Base-by-base conservation (phyloP, 2,329 filamentous ascomycete species). In the Zarea fungicola region DNA sequence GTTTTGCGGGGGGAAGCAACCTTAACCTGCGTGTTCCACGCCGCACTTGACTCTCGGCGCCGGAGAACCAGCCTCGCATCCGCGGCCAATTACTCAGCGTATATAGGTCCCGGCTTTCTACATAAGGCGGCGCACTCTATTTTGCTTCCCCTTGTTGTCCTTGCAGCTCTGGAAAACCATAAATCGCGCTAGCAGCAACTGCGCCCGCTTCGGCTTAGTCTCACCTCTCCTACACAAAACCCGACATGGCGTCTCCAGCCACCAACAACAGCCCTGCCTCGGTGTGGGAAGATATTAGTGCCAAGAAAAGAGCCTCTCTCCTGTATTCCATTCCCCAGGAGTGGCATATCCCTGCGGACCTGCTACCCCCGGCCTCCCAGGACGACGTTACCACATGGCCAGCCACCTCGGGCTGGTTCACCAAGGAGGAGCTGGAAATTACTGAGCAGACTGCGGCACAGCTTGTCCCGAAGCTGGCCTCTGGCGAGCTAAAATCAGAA, bases 371-470 rank as follows among this genome's bases (percentile, higher is more conserved):
- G 1, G 70, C 71, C 0, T 68, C 71, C 28, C 74, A 80, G 56
- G 65, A 75, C 39, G 73, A 84, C 57, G 76, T 85, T 14, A 78
- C 75, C 0, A 56, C 55, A 4, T 84, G 81, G 64, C 79, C 81
- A 58, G 58, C 67, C 43, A 59, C 60, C 0, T 85, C 79, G 1
- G 80, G 79, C 3, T 82, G 81, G 72, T 82, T 86, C 54, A 79
- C 72, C 0, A 23, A 60, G 0, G 54, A 62, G 8, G 76, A 79
- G 55, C 55, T 77, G 6, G 63, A 63, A 16, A 73, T 80, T 31
- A 80, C 77, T 0, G 65, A 63, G 23, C 66, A 69, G 40, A 70
- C 72, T 50, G 71, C 68, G 1, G 58, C 63, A 8, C 63, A 64
- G 14, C 63, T 78, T 19, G 62, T 69, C 1, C 57, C 60, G 37